Evolutionary conservation across 139 green algal species (phyloP), one percentile per base, ranked within the genome.

Genomic region (Chlorella vulgaris): DNA sequence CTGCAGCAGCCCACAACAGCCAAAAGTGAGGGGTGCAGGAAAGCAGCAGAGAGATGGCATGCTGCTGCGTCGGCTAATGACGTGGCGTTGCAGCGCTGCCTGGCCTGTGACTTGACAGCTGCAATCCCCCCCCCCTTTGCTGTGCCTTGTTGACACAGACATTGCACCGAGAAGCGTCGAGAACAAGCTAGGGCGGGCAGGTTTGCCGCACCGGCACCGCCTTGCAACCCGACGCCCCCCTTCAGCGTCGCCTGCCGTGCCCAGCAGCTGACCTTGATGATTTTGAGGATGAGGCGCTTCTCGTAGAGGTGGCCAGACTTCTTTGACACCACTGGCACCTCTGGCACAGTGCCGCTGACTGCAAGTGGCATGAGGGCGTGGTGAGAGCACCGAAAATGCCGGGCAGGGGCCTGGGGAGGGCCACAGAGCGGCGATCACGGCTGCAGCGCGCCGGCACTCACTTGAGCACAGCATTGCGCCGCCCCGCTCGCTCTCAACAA

Each of bases 281-380:
- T 62, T 69, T 99, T 97, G 50, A 95, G 88, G 22, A 98, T 92
- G n/a, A 99, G 82, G 1, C 86, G 80, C 67, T 86, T 86, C 74
- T 99, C 96, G 81, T 95, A 99, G 8, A 99, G 79, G 33, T 96
- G 92, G 0, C 96, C 96, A 1, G 81, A 92, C 60, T 94, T 96
- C 2, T 76, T 91, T 29, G 89, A 95, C 31, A 98, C 91, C 18
- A 98, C 95, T 0, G 94, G 94, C 60, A 97, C 87, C 84, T 97
- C 91, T 0, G 96, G 95, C 61, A 98, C 92, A 0, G 69, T 88
- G 31, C 96, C 96, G 2, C 87, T 95, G 43, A 99, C 91, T 94
- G 91, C 74, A 76, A 2, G 26, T n/a, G 24, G 39, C 38, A 36
- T 35, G 42, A n/a, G 43, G 33, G 31, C 19, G 13, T 7, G 31